A percentile compares a stretch with the other conserved stretches of the same genome.
Evolutionary conservation across 352 stramenopile species (phyloP).

Genomic region (Salisapilia sapeloensis): DNA sequence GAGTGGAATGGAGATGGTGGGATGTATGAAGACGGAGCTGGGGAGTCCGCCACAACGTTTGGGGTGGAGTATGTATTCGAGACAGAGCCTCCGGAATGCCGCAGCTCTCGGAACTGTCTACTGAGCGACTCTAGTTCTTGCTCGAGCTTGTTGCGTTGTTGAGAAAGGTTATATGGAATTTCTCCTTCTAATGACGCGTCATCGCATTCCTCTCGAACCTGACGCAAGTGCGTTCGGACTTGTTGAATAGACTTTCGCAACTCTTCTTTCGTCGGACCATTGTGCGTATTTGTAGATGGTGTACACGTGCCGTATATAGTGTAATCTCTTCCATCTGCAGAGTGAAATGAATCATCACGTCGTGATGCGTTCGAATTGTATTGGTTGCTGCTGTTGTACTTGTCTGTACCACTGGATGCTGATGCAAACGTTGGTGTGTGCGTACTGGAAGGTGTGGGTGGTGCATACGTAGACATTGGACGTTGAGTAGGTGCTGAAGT

Average conservation of each 20-base stretch:
- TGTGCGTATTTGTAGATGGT: too few relatives aligned
- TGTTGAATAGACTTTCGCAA: conserved; percentile 37
- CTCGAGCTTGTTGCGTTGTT: conserved; percentile 28
- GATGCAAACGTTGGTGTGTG: neutral
- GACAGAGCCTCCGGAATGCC: too few relatives aligned
- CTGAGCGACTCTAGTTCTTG: conserved; percentile 37
- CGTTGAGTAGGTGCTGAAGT: too few relatives aligned
- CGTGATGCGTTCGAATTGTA: neutral
- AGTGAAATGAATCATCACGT: neutral
- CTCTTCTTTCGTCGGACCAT: too few relatives aligned
- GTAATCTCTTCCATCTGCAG: too few relatives aligned
- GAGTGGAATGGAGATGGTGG: too few relatives aligned
- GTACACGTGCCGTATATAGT: too few relatives aligned
- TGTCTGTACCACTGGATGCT: neutral
- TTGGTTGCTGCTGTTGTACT: neutral
- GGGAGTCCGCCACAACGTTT: neutral
- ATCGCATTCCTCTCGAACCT: conserved; percentile 63
- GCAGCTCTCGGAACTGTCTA: conserved; percentile 24
- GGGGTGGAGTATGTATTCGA: neutral
- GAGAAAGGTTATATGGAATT: conserved; percentile 27
- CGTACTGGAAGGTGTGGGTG: neutral
- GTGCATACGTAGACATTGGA: too few relatives aligned
- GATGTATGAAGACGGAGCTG: neutral
- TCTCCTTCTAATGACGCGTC: conserved; percentile 69
- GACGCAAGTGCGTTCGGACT: conserved; percentile 37